Evolutionary conservation across 2,329 filamentous ascomycete genomes (phyloP).

Genomic region (Penicillium paneum): DNA sequence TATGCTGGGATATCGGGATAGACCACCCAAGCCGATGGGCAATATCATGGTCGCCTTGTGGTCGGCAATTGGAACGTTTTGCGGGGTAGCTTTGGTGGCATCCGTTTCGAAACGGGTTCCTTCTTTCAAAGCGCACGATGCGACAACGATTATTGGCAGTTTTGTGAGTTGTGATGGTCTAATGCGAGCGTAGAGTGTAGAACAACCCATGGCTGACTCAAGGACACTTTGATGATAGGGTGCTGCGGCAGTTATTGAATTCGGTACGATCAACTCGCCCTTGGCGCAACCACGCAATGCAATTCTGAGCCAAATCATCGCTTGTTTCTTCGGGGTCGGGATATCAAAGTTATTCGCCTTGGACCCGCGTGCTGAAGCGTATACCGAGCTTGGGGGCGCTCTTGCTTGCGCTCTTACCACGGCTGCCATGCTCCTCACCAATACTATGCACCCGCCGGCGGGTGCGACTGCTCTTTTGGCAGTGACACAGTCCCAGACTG

Average conservation of each 20-base stretch:
- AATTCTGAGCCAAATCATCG: slow-evolving; percentile 64
- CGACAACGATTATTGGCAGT: slow-evolving; percentile 64
- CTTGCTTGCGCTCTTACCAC: slow-evolving; percentile 63
- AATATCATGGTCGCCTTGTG: slow-evolving; percentile 60
- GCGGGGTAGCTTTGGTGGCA: slow-evolving; percentile 59
- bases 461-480: slow-evolving; percentile 71
- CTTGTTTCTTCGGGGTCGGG: slow-evolving; percentile 58
- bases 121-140: slow-evolving; percentile 51
- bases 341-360: slow-evolving; percentile 65
- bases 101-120: slow-evolving; percentile 55
- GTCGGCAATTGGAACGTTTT: slow-evolving; percentile 64
- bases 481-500: slow-evolving; percentile 50
- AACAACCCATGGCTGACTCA: neutral
- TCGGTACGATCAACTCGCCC: slow-evolving; percentile 68
- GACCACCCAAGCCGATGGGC: slow-evolving; percentile 45
- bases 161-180: slow-evolving; percentile 55
- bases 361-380: slow-evolving; percentile 44
- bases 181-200: neutral
- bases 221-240: slow-evolving; percentile 48
- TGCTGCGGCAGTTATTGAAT: slow-evolving; percentile 72
- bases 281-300: slow-evolving; percentile 70
- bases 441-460: slow-evolving; percentile 70
- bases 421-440: slow-evolving; percentile 65
- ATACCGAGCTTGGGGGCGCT: slow-evolving; percentile 64
- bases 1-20: slow-evolving; percentile 62